phyloP scores from a whole-genome alignment of 768 basidiomycete genomes.

The Podaxis sp. region DNA sequence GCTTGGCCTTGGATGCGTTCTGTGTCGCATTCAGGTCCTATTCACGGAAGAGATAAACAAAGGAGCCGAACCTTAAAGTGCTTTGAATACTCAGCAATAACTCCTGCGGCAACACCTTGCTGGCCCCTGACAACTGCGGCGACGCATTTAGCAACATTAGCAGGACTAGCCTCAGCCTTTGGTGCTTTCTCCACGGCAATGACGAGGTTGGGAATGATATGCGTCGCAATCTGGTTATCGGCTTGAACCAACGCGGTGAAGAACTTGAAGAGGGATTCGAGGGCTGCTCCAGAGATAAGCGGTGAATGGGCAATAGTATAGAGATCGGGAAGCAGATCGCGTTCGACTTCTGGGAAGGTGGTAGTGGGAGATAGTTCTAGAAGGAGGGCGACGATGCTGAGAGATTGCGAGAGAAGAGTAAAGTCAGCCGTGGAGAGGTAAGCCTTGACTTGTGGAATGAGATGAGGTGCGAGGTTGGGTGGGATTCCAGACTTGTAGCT shows the following conservation, averaged over 20 bases:
- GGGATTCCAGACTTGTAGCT: constrained; percentile 49
- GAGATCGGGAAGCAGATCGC: constrained; percentile 59
- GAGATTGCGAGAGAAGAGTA: constrained; percentile 69
- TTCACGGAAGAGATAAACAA: not conserved
- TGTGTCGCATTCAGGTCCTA: constrained; percentile 17
- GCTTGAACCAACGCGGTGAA: constrained; percentile 80
- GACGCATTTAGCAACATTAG: constrained; percentile 83
- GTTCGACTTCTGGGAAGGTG: constrained; percentile 78
- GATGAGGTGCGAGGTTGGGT: constrained; percentile 50
- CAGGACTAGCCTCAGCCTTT: constrained; percentile 51
- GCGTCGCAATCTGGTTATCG: constrained; percentile 79
- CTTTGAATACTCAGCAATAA: constrained; percentile 84
- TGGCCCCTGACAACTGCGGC: constrained; percentile 77
- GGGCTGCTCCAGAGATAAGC: constrained; percentile 67
- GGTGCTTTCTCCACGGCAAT: constrained; percentile 62
- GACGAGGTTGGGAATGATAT: constrained; percentile 76
- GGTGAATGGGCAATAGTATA: constrained; percentile 79
- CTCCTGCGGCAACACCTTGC: constrained; percentile 72
- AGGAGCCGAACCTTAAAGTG: constrained; percentile 58
- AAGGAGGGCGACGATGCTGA: constrained; percentile 64
- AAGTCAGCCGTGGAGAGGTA: constrained; percentile 80
- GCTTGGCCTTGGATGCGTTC: constrained; percentile 59
- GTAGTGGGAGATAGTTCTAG: constrained; percentile 61
- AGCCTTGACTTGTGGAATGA: constrained; percentile 72
- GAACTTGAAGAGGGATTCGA: constrained; percentile 83